phyloP scores from a whole-genome alignment of 129 eudicot species.

The Chrysanthemum makinoi region DNA sequence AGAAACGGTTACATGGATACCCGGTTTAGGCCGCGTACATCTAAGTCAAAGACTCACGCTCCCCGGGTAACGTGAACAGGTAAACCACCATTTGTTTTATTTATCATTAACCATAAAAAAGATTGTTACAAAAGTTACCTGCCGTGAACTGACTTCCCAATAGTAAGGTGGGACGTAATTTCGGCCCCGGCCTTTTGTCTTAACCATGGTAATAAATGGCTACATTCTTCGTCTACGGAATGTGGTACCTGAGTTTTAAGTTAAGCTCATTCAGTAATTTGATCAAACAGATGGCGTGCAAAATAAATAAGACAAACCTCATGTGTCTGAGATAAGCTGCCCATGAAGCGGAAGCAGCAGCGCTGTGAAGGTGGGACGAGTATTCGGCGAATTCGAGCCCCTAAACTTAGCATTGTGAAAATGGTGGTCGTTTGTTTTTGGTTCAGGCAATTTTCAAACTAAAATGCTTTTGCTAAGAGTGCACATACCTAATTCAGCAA shows the following conservation, averaged over 20 bases:
- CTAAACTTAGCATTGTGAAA: slow-evolving; percentile 21
- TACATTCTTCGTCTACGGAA: slow-evolving; percentile 37
- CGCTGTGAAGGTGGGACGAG: slow-evolving; percentile 15
- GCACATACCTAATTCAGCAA: too few relatives aligned
- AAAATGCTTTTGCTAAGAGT: too few relatives aligned
- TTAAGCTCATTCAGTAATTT: slow-evolving; percentile 15
- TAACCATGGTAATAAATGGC: slow-evolving; percentile 67
- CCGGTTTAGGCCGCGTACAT: too few relatives aligned
- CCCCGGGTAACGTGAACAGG: too few relatives aligned
- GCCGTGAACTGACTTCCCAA: slow-evolving; percentile 65
- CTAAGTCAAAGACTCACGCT: too few relatives aligned
- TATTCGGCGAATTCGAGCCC: slow-evolving; percentile 34
- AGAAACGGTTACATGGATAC: too few relatives aligned
- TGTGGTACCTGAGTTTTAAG: slow-evolving; percentile 20
- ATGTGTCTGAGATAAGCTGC: slow-evolving; percentile 25
- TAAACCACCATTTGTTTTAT: too few relatives aligned
- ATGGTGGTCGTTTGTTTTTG: background rate
- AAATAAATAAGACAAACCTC: slow-evolving; percentile 22
- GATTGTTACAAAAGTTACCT: slow-evolving; percentile 28
- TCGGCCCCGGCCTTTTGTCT: slow-evolving; percentile 51
- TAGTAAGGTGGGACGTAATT: slow-evolving; percentile 54
- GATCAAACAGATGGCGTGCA: slow-evolving; percentile 28
- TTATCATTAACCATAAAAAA: too few relatives aligned
- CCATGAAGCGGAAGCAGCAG: slow-evolving; percentile 8
- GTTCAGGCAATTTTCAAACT: too few relatives aligned